Base-by-base conservation (phyloP, 495 filamentous ascomycete genomes). In the Penicillium roqueforti region DNA sequence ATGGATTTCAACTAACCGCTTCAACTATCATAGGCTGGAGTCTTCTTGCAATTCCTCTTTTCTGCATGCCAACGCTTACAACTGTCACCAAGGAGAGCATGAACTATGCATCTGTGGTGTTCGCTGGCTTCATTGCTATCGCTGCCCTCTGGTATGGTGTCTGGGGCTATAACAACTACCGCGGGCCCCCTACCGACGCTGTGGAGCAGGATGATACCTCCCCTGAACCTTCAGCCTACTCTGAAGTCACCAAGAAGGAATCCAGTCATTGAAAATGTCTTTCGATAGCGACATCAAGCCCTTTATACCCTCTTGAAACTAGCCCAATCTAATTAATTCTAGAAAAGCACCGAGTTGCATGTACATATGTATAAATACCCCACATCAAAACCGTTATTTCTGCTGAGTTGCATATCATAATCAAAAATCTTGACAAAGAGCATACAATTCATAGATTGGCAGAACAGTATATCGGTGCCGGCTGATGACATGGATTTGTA, bases 81-180 rank as follows among this genome's bases (percentile, higher is more conserved):
- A 58, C 66, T 1, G 74, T 80, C 22, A 68, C 67, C 29, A 39
- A 60, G 32, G 47, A 58, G 16, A 69, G 51, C 23, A 79, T 79
- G 69, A 80, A 83, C 59, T 83, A 83, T 55, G 80, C 81, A 23
- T 74, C 66, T 14, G 81, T 81, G 2, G 81, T 83, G n/a, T 84
- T 85, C 62, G 71, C 76, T 41, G 77, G 75, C 1, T 78, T 81
- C 54, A 72, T 77, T n/a, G 36, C 64, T 31, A 76, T 84, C 45
- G 67, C 72, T 20, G 68, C 73, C 18, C 65, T 76, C 8, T 87
- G 83, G 82, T 87, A 88, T 69, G 73, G 78, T 29, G 70, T 80
- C 25, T 80, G 83, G 74, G 83, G 85, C 25, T 79, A 69, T 48
- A 31, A 62, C 26, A 67, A 67, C 53, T 67, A 68, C 55, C 56